Conservation (phyloP, 805 yeast species). For the Metschnikowia koreensis region DNA sequence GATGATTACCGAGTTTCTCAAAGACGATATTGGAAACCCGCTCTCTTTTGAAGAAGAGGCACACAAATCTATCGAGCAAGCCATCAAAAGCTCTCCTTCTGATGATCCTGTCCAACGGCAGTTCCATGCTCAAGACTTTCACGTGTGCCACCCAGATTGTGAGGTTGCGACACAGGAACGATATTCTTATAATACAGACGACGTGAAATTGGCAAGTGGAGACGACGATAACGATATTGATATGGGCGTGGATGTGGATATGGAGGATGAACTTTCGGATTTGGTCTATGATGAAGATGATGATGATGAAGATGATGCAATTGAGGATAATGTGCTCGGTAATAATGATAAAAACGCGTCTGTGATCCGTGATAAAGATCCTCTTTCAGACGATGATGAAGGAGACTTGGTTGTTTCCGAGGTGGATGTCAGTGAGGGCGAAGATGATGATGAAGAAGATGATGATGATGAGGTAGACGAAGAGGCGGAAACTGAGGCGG, state of each 20-base stretch:
- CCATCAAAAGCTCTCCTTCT: slow-evolving; percentile 11
- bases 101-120: not conserved
- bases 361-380: slow-evolving; percentile 14
- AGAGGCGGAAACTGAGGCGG: slow-evolving; percentile 5
- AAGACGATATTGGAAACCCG: slow-evolving; percentile 67
- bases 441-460: slow-evolving; percentile 20
- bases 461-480: slow-evolving; percentile 20
- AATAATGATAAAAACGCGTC: slow-evolving; percentile 2
- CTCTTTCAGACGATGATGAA: slow-evolving; percentile 18
- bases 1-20: slow-evolving; percentile 55
- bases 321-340: not conserved
- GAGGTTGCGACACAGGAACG: slow-evolving; percentile 10
- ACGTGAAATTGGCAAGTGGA: slow-evolving; percentile 9
- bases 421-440: slow-evolving; percentile 18
- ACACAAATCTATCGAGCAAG: slow-evolving; percentile 40
- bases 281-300: slow-evolving; percentile 10
- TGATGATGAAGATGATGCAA: slow-evolving; percentile 6
- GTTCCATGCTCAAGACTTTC: not conserved
- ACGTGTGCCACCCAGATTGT: slow-evolving; percentile 16
- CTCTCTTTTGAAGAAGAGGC: slow-evolving; percentile 59
- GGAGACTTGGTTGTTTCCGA: slow-evolving; percentile 14
- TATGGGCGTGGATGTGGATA: not conserved
- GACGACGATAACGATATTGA: slow-evolving; percentile 6
- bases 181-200: slow-evolving; percentile 3
- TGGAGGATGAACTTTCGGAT: slow-evolving; percentile 6